A percentile compares a stretch with the other conserved stretches of the same genome.
phyloP scores from a whole-genome alignment of 1,284 basidiomycete genomes.

The Paramarasmius palmivorus region DNA sequence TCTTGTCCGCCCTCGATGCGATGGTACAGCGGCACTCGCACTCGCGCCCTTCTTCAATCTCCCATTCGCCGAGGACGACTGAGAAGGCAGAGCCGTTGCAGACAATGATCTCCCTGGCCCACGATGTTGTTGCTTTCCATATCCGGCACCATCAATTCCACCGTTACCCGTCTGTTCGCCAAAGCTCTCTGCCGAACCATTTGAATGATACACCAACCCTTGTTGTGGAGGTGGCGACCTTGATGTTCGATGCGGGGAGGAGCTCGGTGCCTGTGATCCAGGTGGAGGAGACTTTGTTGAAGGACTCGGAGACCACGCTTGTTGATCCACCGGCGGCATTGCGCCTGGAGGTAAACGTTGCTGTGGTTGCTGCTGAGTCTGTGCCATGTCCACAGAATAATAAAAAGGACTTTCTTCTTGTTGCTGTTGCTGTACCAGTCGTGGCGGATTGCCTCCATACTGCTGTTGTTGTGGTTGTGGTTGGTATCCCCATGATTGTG shows the following conservation, averaged over 20 bases:
- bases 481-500: conserved; percentile 25
- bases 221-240: conserved; percentile 32
- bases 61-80: conserved; percentile 47
- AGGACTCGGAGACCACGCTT: conserved; percentile 23
- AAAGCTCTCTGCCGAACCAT: conserved; percentile 31
- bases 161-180: conserved; percentile 32
- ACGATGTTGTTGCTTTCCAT: neutral
- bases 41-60: conserved; percentile 64
- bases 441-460: conserved; percentile 17
- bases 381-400: conserved; percentile 29
- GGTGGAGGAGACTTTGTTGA: conserved; percentile 17
- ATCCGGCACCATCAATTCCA: conserved; percentile 11
- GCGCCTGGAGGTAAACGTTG: conserved; percentile 58
- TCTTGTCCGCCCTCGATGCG: conserved; percentile 38
- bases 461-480: conserved; percentile 19
- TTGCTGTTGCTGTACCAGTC: conserved; percentile 14
- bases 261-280: too few relatives aligned
- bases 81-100: conserved; percentile 53
- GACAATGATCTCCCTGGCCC: conserved; percentile 62
- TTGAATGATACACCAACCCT: conserved; percentile 22
- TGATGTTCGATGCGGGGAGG: conserved; percentile 27
- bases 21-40: conserved; percentile 54
- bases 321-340: conserved; percentile 52
- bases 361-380: conserved; percentile 29
- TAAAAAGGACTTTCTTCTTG: conserved; percentile 26